Evolutionary conservation across 768 basidiomycete species (phyloP).

Genomic region (Macrolepiota fuliginosa): DNA sequence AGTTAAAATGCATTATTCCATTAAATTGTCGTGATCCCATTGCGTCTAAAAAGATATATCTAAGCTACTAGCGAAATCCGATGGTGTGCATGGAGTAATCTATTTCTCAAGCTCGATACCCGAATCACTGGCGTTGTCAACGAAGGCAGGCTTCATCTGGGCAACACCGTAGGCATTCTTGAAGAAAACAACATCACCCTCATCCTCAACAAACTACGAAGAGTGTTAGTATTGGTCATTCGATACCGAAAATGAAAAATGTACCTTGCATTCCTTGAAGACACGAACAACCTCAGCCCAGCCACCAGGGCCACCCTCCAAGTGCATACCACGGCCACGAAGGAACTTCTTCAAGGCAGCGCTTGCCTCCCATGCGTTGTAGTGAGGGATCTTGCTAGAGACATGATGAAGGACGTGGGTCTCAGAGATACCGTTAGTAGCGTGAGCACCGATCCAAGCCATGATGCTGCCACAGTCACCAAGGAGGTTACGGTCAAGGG

Average conservation of each 20-base stretch:
- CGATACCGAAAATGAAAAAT: neutral
- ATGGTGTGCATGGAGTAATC: slow-evolving; percentile 11
- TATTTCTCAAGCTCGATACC: slow-evolving; percentile 53
- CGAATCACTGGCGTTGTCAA: slow-evolving; percentile 55
- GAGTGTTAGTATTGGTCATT: neutral
- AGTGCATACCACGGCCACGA: slow-evolving; percentile 55
- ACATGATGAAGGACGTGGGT: slow-evolving; percentile 94
- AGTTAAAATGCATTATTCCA: slow-evolving; percentile 4
- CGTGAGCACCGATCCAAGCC: slow-evolving; percentile 81
- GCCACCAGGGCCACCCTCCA: slow-evolving; percentile 73
- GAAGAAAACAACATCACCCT: slow-evolving; percentile 88
- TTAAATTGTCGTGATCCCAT: neutral
- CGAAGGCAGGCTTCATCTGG: slow-evolving; percentile 60
- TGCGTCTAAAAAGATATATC: slow-evolving; percentile 4
- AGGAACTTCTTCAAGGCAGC: slow-evolving; percentile 79
- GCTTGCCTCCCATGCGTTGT: slow-evolving; percentile 92
- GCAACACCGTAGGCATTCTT: slow-evolving; percentile 85
- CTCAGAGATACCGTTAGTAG: slow-evolving; percentile 92
- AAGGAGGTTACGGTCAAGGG: slow-evolving; percentile 80
- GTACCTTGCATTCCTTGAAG: slow-evolving; percentile 73
- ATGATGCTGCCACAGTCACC: slow-evolving; percentile 77
- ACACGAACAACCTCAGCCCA: slow-evolving; percentile 82
- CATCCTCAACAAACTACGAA: slow-evolving; percentile 85
- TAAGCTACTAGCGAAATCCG: neutral
- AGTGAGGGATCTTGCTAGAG: slow-evolving; percentile 95